Percentiles rank a stretch among this genome's conserved stretches.
These are phyloP conservation scores for Helianthus annuus DNA, from an alignment of 129 eudicot genomes.

Conservation along the genomic window DNA sequence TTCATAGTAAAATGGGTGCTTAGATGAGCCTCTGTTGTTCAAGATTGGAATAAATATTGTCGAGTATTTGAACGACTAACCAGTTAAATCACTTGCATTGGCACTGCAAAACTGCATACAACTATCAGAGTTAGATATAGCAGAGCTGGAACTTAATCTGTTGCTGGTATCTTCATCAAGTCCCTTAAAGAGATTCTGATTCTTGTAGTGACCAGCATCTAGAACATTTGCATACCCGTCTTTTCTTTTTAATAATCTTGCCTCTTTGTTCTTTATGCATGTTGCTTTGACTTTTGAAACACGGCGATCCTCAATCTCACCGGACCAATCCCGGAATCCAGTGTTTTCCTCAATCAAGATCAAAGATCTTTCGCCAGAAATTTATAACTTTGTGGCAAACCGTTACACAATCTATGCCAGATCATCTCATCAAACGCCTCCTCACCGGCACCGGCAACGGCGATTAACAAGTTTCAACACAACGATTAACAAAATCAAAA, in stretches of 20 bases:
- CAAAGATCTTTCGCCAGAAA: conserved; percentile 62
- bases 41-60: not conserved
- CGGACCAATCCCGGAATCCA: conserved; percentile 68
- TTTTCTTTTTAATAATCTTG: conserved; percentile 72
- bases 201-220: conserved; percentile 32
- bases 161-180: conserved; percentile 89
- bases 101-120: conserved; percentile 78
- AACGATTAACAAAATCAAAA: too few relatives aligned
- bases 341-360: conserved; percentile 53
- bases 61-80: conserved; percentile 26
- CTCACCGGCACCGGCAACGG: conserved; percentile 33
- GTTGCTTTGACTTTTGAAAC: conserved; percentile 55
- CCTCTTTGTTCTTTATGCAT: conserved; percentile 71
- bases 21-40: not conserved
- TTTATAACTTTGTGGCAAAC: conserved; percentile 68
- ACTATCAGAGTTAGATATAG: conserved; percentile 90
- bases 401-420: conserved; percentile 50
- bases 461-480: too few relatives aligned
- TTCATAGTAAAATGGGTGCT: not conserved
- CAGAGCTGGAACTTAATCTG: conserved; percentile 96
- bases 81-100: conserved; percentile 93
- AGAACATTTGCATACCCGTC: conserved; percentile 42
- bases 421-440: conserved; percentile 60
- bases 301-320: conserved; percentile 69
- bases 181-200: conserved; percentile 46